A percentile compares a stretch with the other conserved stretches of the same genome.
These are phyloP conservation scores for Ogataea paraovalis DNA, from an alignment of 805 yeast genomes.

Conservation along the genomic window DNA sequence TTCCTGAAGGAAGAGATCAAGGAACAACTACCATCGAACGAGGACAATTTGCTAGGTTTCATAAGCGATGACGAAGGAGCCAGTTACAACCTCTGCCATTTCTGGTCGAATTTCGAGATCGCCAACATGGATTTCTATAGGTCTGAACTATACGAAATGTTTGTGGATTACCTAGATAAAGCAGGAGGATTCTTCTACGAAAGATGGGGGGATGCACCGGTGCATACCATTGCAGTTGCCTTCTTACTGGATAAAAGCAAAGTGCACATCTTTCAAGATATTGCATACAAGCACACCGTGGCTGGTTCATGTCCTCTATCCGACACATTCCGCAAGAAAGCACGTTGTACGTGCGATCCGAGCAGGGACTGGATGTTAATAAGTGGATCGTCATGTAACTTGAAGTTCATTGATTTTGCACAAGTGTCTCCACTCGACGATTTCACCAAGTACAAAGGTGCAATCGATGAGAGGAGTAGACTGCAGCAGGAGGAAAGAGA, in stretches of 20 bases:
- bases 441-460: conserved; percentile 17
- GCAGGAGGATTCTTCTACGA: conserved; percentile 82
- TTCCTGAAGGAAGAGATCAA: conserved; percentile 28
- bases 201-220: conserved; percentile 83
- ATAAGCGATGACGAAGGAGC: conserved; percentile 61
- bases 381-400: conserved; percentile 26
- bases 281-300: conserved; percentile 80
- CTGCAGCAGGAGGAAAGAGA: conserved; percentile 6
- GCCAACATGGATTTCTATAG: conserved; percentile 68
- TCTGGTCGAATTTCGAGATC: conserved; percentile 77
- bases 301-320: conserved; percentile 77
- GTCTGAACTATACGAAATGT: conserved; percentile 50
- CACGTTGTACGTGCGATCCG: conserved; percentile 73
- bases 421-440: conserved; percentile 20
- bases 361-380: conserved; percentile 64
- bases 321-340: conserved; percentile 44
- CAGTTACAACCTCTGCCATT: conserved; percentile 71
- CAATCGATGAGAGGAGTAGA: conserved; percentile 10
- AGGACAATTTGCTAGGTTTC: conserved; percentile 50
- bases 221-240: conserved; percentile 44
- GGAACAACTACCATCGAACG: conserved; percentile 15
- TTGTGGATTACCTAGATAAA: conserved; percentile 58
- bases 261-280: conserved; percentile 73
- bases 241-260: conserved; percentile 51
- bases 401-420: conserved; percentile 22